These are phyloP conservation scores for Fraxinus sp. DNA, from an alignment of 305 asterid genomes.

Conservation along the genomic window DNA sequence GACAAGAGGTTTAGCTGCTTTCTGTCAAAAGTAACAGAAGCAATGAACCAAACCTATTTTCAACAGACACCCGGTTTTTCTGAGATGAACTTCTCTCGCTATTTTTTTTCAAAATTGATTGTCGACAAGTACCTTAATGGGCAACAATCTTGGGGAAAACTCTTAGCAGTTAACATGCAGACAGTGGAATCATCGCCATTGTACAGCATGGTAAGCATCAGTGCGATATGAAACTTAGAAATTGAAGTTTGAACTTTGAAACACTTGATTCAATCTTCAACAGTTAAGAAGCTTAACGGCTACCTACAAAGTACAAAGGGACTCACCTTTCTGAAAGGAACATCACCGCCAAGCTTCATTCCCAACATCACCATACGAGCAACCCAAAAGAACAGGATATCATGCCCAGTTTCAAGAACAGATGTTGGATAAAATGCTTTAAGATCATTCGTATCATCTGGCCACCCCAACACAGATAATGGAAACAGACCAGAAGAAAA, in stretches of 20 bases:
- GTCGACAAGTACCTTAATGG: not conserved
- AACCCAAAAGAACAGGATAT: slow-evolving; percentile 94
- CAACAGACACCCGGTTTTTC: not conserved
- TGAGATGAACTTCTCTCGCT: not conserved
- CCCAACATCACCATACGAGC: slow-evolving; percentile 99
- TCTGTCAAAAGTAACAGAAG: not conserved
- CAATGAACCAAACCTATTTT: not conserved
- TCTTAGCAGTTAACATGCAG: not conserved
- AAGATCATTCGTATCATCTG: slow-evolving; percentile 76
- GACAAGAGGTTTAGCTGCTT: not conserved
- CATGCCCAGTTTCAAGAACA: slow-evolving; percentile 95
- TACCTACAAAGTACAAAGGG: not conserved
- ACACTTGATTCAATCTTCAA: not conserved
- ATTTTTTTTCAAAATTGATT: not conserved
- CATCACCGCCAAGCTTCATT: slow-evolving; percentile 86
- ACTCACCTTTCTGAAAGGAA: slow-evolving; percentile 82
- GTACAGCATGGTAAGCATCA: not conserved
- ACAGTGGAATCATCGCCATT: not conserved
- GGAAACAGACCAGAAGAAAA: slow-evolving; percentile 95
- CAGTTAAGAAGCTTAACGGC: not conserved
- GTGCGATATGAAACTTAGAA: not conserved
- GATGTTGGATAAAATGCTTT: slow-evolving; percentile 80
- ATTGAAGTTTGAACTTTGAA: not conserved
- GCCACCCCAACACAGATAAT: slow-evolving; percentile 91
- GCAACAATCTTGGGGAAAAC: not conserved